Evolutionary conservation across 176 grass and related monocot genomes (phyloP).

Genomic region (Puya raimondii): DNA sequence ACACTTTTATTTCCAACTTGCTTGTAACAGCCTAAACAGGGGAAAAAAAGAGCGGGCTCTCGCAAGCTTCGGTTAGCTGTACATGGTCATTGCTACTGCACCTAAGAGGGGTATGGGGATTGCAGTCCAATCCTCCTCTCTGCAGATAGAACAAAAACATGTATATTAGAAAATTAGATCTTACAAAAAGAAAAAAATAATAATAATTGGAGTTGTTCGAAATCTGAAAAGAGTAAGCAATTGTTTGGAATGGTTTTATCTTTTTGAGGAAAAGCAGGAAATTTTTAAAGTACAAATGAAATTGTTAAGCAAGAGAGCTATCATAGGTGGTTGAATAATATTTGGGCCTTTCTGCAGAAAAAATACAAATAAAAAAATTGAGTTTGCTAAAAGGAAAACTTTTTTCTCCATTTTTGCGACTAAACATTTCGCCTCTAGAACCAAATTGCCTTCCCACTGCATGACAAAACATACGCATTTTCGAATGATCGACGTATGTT

Average conservation of each 20-base stretch:
- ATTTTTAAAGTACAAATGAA: no score
- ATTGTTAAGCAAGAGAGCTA: no score
- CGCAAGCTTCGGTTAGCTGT: slow-evolving; percentile 13
- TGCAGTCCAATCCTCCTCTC: slow-evolving; percentile 4
- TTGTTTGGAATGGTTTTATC: no score
- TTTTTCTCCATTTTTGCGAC: no score
- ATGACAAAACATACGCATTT: no score
- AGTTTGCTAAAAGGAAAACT: background rate
- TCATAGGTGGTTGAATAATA: no score
- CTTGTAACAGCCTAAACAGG: background rate
- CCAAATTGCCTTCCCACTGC: no score
- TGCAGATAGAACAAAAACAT: background rate
- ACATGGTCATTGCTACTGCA: background rate
- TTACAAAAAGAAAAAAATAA: no score
- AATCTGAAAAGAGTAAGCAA: no score
- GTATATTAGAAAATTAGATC: background rate
- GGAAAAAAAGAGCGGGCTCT: background rate
- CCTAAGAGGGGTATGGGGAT: slow-evolving; percentile 1
- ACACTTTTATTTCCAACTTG: slow-evolving; percentile 5
- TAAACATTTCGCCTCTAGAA: no score
- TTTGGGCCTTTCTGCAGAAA: background rate
- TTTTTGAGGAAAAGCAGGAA: no score
- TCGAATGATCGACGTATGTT: background rate
- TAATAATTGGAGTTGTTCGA: no score
- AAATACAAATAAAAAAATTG: background rate